These are phyloP conservation scores for Astraeus odoratus DNA, from an alignment of 768 basidiomycete genomes.

Conservation along the genomic window DNA sequence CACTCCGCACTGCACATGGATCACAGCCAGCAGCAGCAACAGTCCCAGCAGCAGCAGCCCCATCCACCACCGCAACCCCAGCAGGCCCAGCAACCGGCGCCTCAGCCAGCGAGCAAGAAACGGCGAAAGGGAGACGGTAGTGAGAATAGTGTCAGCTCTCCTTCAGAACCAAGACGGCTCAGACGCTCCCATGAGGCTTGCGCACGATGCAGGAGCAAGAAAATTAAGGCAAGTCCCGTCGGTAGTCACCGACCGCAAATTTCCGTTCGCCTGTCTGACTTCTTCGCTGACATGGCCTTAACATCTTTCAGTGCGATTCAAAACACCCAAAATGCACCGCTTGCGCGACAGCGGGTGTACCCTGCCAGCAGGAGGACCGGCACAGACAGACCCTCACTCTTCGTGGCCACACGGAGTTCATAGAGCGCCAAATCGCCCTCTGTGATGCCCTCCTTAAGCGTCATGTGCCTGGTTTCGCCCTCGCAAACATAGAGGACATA, in stretches of 20 bases:
- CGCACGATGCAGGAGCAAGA: slow-evolving; percentile 90
- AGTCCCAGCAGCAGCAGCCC: slow-evolving; percentile 31
- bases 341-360: slow-evolving; percentile 70
- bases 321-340: slow-evolving; percentile 85
- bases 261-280: slow-evolving; percentile 47
- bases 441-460: slow-evolving; percentile 76
- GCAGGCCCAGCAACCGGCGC: slow-evolving; percentile 28
- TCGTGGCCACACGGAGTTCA: slow-evolving; percentile 73
- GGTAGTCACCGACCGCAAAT: slow-evolving; percentile 76
- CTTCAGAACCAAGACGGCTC: slow-evolving; percentile 72
- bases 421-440: slow-evolving; percentile 75
- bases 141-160: slow-evolving; percentile 46
- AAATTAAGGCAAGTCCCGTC: slow-evolving; percentile 84
- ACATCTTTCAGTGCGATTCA: slow-evolving; percentile 78
- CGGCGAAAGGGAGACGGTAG: slow-evolving; percentile 52
- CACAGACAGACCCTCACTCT: slow-evolving; percentile 84
- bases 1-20: slow-evolving; percentile 69
- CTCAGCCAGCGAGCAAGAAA: slow-evolving; percentile 40
- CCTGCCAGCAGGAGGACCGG: slow-evolving; percentile 83
- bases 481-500: slow-evolving; percentile 59
- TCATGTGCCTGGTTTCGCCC: slow-evolving; percentile 58
- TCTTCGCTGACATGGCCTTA: slow-evolving; percentile 22
- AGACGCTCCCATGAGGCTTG: slow-evolving; percentile 89
- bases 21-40: slow-evolving; percentile 43
- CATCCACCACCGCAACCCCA: slow-evolving; percentile 30